A percentile compares a stretch with the other conserved stretches of the same genome.
phyloP scores from a whole-genome alignment of 1,139 yeast genomes.

The Pichia cactophila region DNA sequence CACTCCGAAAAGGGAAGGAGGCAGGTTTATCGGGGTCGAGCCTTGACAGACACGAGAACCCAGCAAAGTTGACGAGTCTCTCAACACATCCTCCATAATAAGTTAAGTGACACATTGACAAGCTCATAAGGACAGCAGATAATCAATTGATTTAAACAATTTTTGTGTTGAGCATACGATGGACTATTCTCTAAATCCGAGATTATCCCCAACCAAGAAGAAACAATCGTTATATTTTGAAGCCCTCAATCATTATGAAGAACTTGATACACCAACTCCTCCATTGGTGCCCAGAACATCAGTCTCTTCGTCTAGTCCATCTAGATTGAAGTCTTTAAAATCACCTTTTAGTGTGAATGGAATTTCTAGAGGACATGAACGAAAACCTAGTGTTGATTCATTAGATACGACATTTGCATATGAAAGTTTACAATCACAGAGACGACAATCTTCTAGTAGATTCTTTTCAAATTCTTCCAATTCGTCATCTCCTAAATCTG shows the following conservation, averaged over 20 bases:
- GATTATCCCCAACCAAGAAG: not conserved
- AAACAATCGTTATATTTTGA: slow-evolving; percentile 11
- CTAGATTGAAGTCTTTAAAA: not conserved
- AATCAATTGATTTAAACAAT: not conserved
- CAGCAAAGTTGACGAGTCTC: too few species aligned
- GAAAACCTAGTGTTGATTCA: not conserved
- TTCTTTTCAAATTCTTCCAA: slow-evolving; percentile 2
- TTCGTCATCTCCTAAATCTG: not conserved
- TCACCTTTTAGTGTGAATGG: not conserved
- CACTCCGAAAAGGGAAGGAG: not conserved
- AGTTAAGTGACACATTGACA: not conserved
- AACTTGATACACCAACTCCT: not conserved
- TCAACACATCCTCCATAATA: too few species aligned
- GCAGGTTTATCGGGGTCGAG: not conserved
- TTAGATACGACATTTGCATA: not conserved
- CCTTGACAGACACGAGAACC: too few species aligned
- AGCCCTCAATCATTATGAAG: not conserved
- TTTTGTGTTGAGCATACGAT: not conserved
- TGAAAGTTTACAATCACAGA: not conserved
- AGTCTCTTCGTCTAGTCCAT: not conserved
- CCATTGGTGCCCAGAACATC: not conserved
- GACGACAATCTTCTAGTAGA: not conserved
- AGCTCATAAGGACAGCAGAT: too few species aligned
- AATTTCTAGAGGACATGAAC: not conserved
- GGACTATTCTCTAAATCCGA: not conserved